Conservation (phyloP, 495 filamentous ascomycete species). For the Immersiella caudata region DNA sequence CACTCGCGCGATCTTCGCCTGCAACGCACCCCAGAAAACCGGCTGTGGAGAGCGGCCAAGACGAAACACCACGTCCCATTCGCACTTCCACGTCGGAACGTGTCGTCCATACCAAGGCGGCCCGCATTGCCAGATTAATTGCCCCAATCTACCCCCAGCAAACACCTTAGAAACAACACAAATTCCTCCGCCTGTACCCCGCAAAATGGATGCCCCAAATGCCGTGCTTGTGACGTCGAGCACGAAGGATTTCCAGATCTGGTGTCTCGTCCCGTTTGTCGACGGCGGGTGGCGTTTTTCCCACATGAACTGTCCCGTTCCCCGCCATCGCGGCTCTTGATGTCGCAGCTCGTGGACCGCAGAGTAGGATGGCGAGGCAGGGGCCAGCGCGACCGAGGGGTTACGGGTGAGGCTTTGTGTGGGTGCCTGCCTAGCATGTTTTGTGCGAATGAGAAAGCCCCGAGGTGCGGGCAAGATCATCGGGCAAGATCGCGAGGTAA, state of each 20-base stretch:
- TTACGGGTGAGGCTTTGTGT: too few relatives aligned
- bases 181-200: neutral
- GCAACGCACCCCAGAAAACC: neutral
- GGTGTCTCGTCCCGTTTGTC: neutral
- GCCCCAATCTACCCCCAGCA: constrained; percentile 13
- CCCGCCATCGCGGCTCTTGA: constrained; percentile 10
- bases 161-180: neutral
- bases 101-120: constrained; percentile 21
- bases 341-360: neutral
- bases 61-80: constrained; percentile 19
- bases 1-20: constrained; percentile 16
- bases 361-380: too few relatives aligned
- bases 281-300: constrained; percentile 3
- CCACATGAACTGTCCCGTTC: constrained; percentile 8
- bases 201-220: neutral
- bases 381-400: too few relatives aligned
- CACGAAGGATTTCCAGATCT: neutral
- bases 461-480: too few relatives aligned
- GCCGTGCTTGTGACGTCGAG: constrained; percentile 1
- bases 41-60: constrained; percentile 12
- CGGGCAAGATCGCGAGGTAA: too few relatives aligned
- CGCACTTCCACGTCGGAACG: neutral
- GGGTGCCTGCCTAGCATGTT: too few relatives aligned
- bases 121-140: constrained; percentile 37
- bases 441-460: too few relatives aligned